Conservation (phyloP, 257 asterid species). For the Przewalskia tangutica region DNA sequence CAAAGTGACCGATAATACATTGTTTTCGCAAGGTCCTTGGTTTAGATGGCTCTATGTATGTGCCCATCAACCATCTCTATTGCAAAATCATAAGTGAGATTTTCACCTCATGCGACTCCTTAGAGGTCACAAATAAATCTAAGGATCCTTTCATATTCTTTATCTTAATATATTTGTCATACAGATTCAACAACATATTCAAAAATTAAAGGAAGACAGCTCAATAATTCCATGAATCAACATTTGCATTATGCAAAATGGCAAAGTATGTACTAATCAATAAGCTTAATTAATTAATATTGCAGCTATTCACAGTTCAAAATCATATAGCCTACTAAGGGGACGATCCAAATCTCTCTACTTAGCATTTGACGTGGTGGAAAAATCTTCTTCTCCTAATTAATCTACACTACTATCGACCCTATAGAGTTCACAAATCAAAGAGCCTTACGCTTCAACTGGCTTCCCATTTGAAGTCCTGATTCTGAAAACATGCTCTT, state of each 20-base stretch:
- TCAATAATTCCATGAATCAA: not conserved
- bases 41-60: too few species aligned
- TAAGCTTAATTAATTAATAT: not conserved
- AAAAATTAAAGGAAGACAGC: too few species aligned
- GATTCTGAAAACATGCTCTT: conserved; percentile 55
- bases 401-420: not conserved
- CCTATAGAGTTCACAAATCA: not conserved
- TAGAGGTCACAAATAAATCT: too few species aligned
- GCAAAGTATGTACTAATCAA: not conserved
- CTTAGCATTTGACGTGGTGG: not conserved
- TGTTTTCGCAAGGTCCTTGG: too few species aligned
- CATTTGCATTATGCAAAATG: not conserved
- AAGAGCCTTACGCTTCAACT: conserved; percentile 2
- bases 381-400: not conserved
- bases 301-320: not conserved
- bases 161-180: too few species aligned
- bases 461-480: not conserved
- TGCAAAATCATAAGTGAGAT: too few species aligned
- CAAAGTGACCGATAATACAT: too few species aligned
- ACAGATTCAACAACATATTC: too few species aligned
- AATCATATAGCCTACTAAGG: not conserved
- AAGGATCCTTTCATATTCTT: too few species aligned
- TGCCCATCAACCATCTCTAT: too few species aligned
- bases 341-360: not conserved
- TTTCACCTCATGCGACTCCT: too few species aligned